Percentiles rank a stretch among this genome's conserved stretches.
Evolutionary conservation across 228 moss, liverwort and hornwort species (phyloP).

Genomic region (Sphagnum fallax): DNA sequence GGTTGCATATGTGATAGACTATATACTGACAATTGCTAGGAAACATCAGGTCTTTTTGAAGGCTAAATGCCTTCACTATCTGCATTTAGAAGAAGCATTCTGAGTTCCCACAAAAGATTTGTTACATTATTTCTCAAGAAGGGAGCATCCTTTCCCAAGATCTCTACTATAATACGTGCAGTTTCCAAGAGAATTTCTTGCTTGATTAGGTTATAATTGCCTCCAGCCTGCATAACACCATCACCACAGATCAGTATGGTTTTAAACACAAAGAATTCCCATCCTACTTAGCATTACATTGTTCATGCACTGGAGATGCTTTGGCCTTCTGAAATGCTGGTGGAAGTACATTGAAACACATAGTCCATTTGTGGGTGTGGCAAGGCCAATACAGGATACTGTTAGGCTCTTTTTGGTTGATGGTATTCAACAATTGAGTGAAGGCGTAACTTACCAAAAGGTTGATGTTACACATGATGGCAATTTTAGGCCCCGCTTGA

Average conservation of each 20-base stretch:
- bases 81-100: neutral
- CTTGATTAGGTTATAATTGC: slow-evolving; percentile 43
- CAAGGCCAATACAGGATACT: neutral
- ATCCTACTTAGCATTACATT: neutral
- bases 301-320: neutral
- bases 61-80: no score
- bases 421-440: neutral
- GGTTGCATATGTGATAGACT: no score
- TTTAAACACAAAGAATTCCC: neutral
- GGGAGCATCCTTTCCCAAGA: slow-evolving; percentile 47
- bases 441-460: slow-evolving; percentile 24
- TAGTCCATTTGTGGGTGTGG: neutral
- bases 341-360: neutral
- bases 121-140: neutral
- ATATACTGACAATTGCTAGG: neutral
- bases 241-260: neutral
- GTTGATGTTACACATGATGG: slow-evolving; percentile 36
- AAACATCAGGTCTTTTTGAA: no score
- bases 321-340: neutral
- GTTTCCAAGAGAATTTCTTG: slow-evolving; percentile 59
- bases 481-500: slow-evolving; percentile 28
- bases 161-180: slow-evolving; percentile 49
- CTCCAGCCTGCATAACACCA: slow-evolving; percentile 50
- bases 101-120: neutral
- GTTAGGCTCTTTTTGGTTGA: neutral